Evolutionary conservation across 306 rosid genomes (phyloP).

Genomic region (Cicer pinnatifidum): DNA sequence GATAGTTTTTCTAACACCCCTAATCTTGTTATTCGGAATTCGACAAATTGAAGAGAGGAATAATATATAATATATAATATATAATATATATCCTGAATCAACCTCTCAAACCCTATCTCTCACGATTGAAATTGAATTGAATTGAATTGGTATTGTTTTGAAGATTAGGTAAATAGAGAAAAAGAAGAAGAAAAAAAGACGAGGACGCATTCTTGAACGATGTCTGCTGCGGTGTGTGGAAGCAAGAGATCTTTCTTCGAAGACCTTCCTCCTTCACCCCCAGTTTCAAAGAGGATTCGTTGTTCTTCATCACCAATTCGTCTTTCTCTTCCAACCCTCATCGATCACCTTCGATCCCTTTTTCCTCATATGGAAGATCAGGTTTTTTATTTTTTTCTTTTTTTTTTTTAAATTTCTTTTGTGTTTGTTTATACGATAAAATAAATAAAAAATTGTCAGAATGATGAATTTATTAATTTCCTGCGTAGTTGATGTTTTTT

Average conservation of each 20-base stretch:
- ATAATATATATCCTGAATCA: no score
- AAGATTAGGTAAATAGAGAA: not conserved
- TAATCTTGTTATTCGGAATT: no score
- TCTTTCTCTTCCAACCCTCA: constrained; percentile 55
- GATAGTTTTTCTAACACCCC: no score
- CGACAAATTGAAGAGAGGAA: no score
- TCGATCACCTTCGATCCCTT: constrained; percentile 70
- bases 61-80: no score
- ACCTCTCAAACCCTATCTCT: no score
- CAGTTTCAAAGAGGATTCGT: constrained; percentile 84
- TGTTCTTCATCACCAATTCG: constrained; percentile 83
- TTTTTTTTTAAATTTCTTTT: not conserved
- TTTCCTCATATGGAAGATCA: constrained; percentile 84
- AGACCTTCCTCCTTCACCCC: constrained; percentile 91
- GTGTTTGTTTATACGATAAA: no score
- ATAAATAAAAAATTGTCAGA: not conserved
- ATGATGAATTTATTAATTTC: not conserved
- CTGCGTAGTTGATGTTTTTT: not conserved
- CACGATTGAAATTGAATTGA: no score
- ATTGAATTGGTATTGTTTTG: no score
- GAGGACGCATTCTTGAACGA: constrained; percentile 53
- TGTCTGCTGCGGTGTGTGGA: constrained; percentile 99
- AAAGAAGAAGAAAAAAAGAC: constrained; percentile 10
- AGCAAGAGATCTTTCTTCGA: constrained; percentile 98
- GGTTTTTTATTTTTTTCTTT: constrained; percentile 24